Conservation (phyloP, 192 early-diverging fungal genomes). For the Backusella circina region DNA sequence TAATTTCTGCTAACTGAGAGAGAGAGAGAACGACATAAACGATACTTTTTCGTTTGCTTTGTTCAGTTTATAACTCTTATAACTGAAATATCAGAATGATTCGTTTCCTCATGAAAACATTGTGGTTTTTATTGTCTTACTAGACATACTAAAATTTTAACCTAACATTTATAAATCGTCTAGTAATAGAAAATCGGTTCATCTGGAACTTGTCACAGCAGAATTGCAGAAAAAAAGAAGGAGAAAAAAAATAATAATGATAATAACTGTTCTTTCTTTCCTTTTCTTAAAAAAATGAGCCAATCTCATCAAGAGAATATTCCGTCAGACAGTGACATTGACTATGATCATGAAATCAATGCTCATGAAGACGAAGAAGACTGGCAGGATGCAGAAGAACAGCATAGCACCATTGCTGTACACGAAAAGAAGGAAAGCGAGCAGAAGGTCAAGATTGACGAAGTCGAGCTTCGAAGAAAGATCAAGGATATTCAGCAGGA, state of each 20-base stretch:
- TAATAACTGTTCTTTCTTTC: background rate
- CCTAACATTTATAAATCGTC: no score
- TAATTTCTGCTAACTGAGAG: no score
- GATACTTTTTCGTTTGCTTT: no score
- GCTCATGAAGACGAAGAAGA: slow-evolving; percentile 13
- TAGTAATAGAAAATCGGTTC: background rate
- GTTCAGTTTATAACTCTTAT: no score
- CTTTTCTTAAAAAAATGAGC: background rate
- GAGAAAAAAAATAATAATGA: background rate
- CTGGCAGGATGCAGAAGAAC: slow-evolving; percentile 6
- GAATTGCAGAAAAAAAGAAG: no score
- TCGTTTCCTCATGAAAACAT: no score
- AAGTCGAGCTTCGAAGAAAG: slow-evolving; percentile 50
- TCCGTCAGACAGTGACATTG: background rate
- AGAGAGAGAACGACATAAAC: no score
- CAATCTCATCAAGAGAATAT: background rate
- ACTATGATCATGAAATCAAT: slow-evolving; percentile 3
- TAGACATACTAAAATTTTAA: no score
- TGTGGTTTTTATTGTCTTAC: no score
- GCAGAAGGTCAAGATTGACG: slow-evolving; percentile 1
- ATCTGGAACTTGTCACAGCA: no score
- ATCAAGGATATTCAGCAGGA: slow-evolving; percentile 67
- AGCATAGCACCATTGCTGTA: background rate
- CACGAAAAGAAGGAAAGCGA: background rate
- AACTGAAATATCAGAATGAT: no score